Conservation (phyloP, 164 flowering plant genomes). For the Sextonia rubra region DNA sequence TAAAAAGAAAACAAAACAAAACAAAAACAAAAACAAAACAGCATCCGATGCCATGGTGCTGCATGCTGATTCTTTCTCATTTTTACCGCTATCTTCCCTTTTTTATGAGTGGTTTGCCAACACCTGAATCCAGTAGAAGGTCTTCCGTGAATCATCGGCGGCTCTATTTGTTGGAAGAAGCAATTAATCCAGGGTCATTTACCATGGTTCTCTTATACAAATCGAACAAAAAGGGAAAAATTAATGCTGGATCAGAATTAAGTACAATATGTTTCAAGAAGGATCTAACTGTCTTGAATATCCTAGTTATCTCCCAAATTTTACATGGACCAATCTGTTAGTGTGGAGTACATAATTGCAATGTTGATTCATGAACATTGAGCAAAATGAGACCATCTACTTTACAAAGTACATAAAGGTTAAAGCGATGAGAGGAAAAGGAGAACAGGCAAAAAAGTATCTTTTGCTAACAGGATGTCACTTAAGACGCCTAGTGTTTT, state of each 20-base stretch:
- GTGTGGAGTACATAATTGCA: conserved; percentile 47
- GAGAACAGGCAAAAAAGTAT: not conserved
- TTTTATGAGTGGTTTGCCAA: not conserved
- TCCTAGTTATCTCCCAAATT: conserved; percentile 70
- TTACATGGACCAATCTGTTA: conserved; percentile 66
- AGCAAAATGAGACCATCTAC: too few relatives aligned
- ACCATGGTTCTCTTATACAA: conserved; percentile 2
- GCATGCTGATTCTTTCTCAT: not conserved
- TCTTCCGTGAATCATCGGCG: not conserved
- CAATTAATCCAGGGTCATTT: not conserved
- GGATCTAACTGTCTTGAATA: conserved; percentile 33
- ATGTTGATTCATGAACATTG: not conserved
- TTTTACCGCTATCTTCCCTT: not conserved
- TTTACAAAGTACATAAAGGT: not conserved
- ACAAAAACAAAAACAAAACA: not conserved
- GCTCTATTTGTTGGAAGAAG: conserved; percentile 1
- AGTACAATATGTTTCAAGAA: conserved; percentile 14
- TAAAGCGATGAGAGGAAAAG: not conserved
- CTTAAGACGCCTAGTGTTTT: too few relatives aligned
- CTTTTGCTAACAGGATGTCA: not conserved
- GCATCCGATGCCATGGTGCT: not conserved
- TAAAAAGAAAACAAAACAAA: not conserved
- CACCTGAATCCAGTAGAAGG: not conserved
- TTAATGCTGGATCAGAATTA: not conserved
- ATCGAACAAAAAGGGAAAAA: conserved; percentile 4